These are phyloP conservation scores for Amyloporia xantha DNA, from an alignment of 768 basidiomycete species.

Conservation along the genomic window DNA sequence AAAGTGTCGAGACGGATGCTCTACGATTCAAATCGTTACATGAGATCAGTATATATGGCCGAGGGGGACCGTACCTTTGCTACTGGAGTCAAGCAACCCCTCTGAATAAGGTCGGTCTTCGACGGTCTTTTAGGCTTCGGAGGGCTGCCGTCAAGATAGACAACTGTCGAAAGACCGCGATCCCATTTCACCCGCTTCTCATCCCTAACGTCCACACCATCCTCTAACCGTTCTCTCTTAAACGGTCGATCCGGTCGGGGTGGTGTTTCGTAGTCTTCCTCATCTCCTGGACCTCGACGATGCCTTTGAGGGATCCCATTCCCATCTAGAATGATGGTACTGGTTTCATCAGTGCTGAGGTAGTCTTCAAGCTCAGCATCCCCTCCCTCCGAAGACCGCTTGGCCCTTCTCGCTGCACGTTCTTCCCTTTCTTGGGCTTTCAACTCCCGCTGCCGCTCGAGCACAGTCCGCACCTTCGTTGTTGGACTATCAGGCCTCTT, in stretches of 20 bases:
- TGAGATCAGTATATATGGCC: slow-evolving; percentile 4
- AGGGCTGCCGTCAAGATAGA: slow-evolving; percentile 59
- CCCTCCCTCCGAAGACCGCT: slow-evolving; percentile 28
- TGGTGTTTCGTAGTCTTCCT: slow-evolving; percentile 74
- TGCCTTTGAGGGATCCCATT: slow-evolving; percentile 34
- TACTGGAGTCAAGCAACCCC: slow-evolving; percentile 62
- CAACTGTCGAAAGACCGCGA: slow-evolving; percentile 52
- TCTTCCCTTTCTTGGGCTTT: slow-evolving; percentile 45
- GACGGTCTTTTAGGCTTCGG: slow-evolving; percentile 39
- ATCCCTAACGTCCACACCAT: slow-evolving; percentile 25
- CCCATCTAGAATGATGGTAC: slow-evolving; percentile 14
- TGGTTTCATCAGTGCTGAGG: slow-evolving; percentile 8
- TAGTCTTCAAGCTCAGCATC: slow-evolving; percentile 25
- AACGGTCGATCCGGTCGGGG: slow-evolving; percentile 33
- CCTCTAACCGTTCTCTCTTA: slow-evolving; percentile 37
- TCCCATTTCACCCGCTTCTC: slow-evolving; percentile 74
- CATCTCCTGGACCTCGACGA: slow-evolving; percentile 67
- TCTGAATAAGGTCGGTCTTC: slow-evolving; percentile 37
- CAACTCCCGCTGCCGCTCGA: slow-evolving; percentile 64
- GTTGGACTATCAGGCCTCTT: slow-evolving; percentile 70
- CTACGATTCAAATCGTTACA: slow-evolving; percentile 28
- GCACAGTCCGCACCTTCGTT: slow-evolving; percentile 63
- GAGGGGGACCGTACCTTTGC: slow-evolving; percentile 47
- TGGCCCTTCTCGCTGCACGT: slow-evolving; percentile 56
- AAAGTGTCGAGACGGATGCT: slow-evolving; percentile 57